Percentiles rank a stretch among this genome's conserved stretches.
Evolutionary conservation across 2,329 filamentous ascomycete species (phyloP).

Genomic region (Dothideomycetes sp.): DNA sequence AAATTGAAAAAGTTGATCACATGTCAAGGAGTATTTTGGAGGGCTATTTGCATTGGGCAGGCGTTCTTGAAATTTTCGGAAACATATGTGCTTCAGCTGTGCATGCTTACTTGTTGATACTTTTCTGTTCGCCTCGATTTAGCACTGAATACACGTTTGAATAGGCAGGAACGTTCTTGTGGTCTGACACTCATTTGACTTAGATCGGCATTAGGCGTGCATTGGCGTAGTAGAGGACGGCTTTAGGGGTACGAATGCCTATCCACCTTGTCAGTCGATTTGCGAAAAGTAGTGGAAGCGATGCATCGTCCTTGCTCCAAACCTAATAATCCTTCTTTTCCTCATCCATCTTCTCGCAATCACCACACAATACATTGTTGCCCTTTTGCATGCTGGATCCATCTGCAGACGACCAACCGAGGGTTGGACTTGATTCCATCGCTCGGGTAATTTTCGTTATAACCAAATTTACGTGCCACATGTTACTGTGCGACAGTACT

Average conservation of each 20-base stretch:
- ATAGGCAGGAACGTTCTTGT: background rate
- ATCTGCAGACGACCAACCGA: too few species aligned
- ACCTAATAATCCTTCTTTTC: background rate
- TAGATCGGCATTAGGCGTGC: too few species aligned
- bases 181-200: background rate
- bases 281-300: too few species aligned
- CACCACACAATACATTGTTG: background rate
- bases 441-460: too few species aligned
- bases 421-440: too few species aligned
- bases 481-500: too few species aligned
- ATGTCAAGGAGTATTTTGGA: background rate
- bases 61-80: background rate
- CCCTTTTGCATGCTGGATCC: too few species aligned
- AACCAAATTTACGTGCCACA: too few species aligned
- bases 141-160: background rate
- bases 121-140: background rate
- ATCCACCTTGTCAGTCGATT: too few species aligned
- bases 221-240: too few species aligned
- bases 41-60: slow-evolving; percentile 5
- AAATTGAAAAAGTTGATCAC: background rate
- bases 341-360: background rate
- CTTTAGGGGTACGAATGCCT: background rate
- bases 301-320: too few species aligned
- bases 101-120: background rate
- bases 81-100: background rate